Percentiles rank a stretch among this genome's conserved stretches.
Evolutionary conservation across 2,329 filamentous ascomycete species (phyloP).

Genomic region (Massarina eburnea): DNA sequence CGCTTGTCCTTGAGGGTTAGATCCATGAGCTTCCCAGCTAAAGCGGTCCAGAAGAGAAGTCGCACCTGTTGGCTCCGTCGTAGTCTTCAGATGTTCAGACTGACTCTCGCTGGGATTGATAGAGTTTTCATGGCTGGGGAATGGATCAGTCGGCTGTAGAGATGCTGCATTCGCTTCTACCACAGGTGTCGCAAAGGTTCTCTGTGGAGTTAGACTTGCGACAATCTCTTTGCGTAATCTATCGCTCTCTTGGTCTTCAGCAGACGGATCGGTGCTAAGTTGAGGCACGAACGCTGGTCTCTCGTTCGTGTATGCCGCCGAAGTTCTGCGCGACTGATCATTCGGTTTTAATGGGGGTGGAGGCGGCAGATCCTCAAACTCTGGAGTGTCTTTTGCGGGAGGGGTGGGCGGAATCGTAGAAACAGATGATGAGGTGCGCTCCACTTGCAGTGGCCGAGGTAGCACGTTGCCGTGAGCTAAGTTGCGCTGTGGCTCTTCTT

Average conservation of each 20-base stretch:
- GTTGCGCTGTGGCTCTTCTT: conserved; percentile 10
- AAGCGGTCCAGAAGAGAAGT: conserved; percentile 29
- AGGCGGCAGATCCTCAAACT: conserved; percentile 32
- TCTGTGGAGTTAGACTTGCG: conserved; percentile 58
- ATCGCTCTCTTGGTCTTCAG: conserved; percentile 69
- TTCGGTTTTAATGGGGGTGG: conserved; percentile 45
- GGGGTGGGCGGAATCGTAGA: conserved; percentile 50
- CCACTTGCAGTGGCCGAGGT: conserved; percentile 41
- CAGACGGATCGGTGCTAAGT: conserved; percentile 54
- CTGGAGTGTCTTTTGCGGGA: conserved; percentile 47
- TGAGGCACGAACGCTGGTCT: conserved; percentile 33
- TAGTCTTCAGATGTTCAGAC: conserved; percentile 8
- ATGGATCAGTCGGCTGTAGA: conserved; percentile 25
- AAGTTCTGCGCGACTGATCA: conserved; percentile 23
- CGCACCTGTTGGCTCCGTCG: conserved; percentile 15
- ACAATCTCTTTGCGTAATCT: conserved; percentile 74
- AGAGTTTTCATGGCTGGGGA: conserved; percentile 57
- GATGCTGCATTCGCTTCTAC: conserved; percentile 24
- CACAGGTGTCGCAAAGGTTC: conserved; percentile 17
- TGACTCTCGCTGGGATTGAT: conserved; percentile 45
- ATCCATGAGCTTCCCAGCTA: conserved; percentile 33
- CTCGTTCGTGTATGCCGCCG: conserved; percentile 13
- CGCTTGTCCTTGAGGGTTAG: conserved; percentile 15
- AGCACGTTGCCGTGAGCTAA: conserved; percentile 39
- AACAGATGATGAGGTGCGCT: conserved; percentile 38